These are phyloP conservation scores for Neospermospora avenae DNA, from an alignment of 2,329 filamentous ascomycete genomes.

Conservation along the genomic window DNA sequence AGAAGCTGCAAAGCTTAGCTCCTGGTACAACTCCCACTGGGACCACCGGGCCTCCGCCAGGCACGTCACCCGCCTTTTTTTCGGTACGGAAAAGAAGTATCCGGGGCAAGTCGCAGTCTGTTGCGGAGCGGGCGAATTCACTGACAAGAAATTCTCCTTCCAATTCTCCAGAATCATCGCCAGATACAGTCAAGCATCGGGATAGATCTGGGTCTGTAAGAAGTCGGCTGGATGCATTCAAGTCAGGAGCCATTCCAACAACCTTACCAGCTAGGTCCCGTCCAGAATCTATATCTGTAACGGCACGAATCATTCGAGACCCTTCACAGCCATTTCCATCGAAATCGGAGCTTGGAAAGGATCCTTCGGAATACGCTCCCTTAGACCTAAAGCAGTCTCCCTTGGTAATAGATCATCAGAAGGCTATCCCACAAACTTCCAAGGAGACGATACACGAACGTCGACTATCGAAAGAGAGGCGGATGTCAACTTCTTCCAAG, in stretches of 20 bases:
- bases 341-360: constrained; percentile 40
- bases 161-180: constrained; percentile 46
- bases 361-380: constrained; percentile 43
- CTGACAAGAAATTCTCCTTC: constrained; percentile 37
- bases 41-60: constrained; percentile 36
- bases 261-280: constrained; percentile 41
- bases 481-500: constrained; percentile 27
- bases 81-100: constrained; percentile 49
- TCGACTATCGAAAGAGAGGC: constrained; percentile 40
- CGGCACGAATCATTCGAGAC: constrained; percentile 76
- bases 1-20: constrained; percentile 62
- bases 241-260: constrained; percentile 15
- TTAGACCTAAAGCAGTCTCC: constrained; percentile 58
- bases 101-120: constrained; percentile 36
- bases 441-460: constrained; percentile 49
- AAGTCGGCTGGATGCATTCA: constrained; percentile 28
- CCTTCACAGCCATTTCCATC: constrained; percentile 43
- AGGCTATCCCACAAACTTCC: constrained; percentile 30
- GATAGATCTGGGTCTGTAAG: constrained; percentile 33
- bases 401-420: constrained; percentile 55
- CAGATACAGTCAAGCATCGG: constrained; percentile 39
- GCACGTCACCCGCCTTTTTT: constrained; percentile 53
- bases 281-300: constrained; percentile 82
- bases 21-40: constrained; percentile 36
- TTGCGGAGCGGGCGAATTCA: constrained; percentile 38